Conservation (phyloP, 345 rosid genomes). For the Citrus unshiu region DNA sequence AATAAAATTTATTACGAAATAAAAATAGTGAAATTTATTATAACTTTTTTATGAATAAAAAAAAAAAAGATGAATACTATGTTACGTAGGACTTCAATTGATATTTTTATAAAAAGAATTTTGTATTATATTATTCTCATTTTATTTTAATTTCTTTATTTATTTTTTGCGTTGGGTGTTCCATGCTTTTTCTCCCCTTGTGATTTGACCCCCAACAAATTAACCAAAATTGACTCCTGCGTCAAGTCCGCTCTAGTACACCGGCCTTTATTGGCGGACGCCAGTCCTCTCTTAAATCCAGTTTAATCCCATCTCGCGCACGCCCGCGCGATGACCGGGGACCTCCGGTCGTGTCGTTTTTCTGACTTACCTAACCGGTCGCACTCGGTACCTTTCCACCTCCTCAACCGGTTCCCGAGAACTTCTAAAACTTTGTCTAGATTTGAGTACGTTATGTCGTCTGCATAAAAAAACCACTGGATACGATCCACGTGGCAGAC, state of each 20-base stretch:
- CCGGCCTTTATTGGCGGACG: slow-evolving; percentile 42
- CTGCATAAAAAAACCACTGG: background rate
- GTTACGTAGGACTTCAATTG: too few species aligned
- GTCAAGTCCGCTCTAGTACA: slow-evolving; percentile 48
- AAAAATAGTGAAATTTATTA: too few species aligned
- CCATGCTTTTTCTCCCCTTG: slow-evolving; percentile 17
- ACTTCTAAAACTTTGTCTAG: background rate
- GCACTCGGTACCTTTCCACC: slow-evolving; percentile 26
- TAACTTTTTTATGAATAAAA: too few species aligned
- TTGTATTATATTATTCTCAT: background rate
- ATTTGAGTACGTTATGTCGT: background rate
- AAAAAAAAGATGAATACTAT: too few species aligned
- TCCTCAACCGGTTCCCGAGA: slow-evolving; percentile 31
- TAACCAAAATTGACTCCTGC: slow-evolving; percentile 37
- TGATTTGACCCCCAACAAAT: slow-evolving; percentile 44
- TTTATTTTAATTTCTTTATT: background rate
- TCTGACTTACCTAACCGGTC: slow-evolving; percentile 27
- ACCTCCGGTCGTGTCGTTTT: slow-evolving; percentile 24
- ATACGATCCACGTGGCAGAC: slow-evolving; percentile 14
- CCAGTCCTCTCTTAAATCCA: slow-evolving; percentile 32
- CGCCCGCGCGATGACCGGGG: slow-evolving; percentile 36
- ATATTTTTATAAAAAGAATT: background rate
- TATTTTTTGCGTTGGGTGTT: slow-evolving; percentile 16
- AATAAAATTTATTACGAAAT: too few species aligned
- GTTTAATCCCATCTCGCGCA: slow-evolving; percentile 31